Base-by-base conservation (phyloP, 129 eudicot species). In the Cynara cardunculus region DNA sequence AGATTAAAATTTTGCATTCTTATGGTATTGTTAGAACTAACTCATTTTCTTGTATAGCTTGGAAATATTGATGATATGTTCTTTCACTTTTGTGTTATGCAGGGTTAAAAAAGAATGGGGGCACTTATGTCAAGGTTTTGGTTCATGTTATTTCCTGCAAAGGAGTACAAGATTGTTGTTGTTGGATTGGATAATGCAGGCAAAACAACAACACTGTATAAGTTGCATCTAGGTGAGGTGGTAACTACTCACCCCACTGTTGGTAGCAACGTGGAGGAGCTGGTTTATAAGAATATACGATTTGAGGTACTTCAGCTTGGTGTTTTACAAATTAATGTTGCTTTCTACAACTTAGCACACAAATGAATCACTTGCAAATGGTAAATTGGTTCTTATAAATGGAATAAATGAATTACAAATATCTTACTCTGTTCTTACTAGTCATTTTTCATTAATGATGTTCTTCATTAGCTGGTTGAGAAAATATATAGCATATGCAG, bases 131-230 rank as follows among this genome's bases (percentile, higher is more conserved):
- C 99, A 49, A 90, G 75, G 88, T 89, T 95, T 79, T 95, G 99
- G 99, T 95, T 92, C 94, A 92, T 92, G 99, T 25, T 90, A 84
- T 92, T 95, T 59, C 99, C 99, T 34, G 94, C 97, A 26, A 95
- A 92, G 89, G 99, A 95, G 81, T 95, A 92, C 78, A 95, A 95
- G 93, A 95, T 95, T 71, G 88, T 87, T n/a, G 97, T 95, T 30
- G 99, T 95, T 49, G 99, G 99, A 14, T 82, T 95, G 79, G 99
- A 95, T 83, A 92, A 92, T 82, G 97, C 99, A 7, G 99, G 99
- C 25, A 95, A 95, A 83, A 95, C 99, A 22, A 95, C 97, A 34
- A 95, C 99, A 64, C 99, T 95, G 84, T 95, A 95, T 85, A 95
- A 92, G 87, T 85, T 95, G 77, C 97, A 92, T 80, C 84, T 95